Evolutionary conservation across 352 stramenopile genomes (phyloP).

Genomic region (Phytophthora uliginosa): DNA sequence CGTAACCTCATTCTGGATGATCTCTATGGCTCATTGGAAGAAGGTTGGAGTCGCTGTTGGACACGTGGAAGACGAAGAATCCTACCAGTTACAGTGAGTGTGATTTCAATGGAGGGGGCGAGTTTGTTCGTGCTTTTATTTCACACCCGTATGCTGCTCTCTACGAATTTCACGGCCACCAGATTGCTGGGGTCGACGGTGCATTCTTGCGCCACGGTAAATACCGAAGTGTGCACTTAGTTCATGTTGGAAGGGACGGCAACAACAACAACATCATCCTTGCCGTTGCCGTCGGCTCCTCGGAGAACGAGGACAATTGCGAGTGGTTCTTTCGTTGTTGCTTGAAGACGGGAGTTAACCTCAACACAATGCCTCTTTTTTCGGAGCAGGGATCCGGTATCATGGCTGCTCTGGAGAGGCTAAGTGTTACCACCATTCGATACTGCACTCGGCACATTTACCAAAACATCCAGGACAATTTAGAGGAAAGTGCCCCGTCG

Average conservation of each 20-base stretch:
- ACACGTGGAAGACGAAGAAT: slow-evolving; percentile 11
- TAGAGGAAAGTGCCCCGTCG: background rate
- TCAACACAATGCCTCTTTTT: slow-evolving; percentile 19
- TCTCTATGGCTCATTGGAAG: slow-evolving; percentile 14
- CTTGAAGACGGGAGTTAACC: background rate
- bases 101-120: slow-evolving; percentile 15
- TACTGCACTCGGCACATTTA: slow-evolving; percentile 29
- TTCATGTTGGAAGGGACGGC: slow-evolving; percentile 19
- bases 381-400: slow-evolving; percentile 11
- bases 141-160: slow-evolving; percentile 10
- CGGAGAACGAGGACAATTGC: slow-evolving; percentile 16
- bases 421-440: slow-evolving; percentile 2
- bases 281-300: slow-evolving; percentile 11
- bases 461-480: slow-evolving; percentile 20
- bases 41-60: slow-evolving; percentile 11
- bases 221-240: slow-evolving; percentile 9
- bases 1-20: slow-evolving; percentile 18
- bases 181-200: slow-evolving; percentile 22
- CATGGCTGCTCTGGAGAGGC: slow-evolving; percentile 1
- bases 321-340: slow-evolving; percentile 14
- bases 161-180: slow-evolving; percentile 1
- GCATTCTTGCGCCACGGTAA: slow-evolving; percentile 16
- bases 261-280: slow-evolving; percentile 23
- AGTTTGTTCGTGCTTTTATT: slow-evolving; percentile 24
- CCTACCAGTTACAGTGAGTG: slow-evolving; percentile 5